Conservation (phyloP, 352 stramenopile genomes). For the Globisporangium paddicum region DNA sequence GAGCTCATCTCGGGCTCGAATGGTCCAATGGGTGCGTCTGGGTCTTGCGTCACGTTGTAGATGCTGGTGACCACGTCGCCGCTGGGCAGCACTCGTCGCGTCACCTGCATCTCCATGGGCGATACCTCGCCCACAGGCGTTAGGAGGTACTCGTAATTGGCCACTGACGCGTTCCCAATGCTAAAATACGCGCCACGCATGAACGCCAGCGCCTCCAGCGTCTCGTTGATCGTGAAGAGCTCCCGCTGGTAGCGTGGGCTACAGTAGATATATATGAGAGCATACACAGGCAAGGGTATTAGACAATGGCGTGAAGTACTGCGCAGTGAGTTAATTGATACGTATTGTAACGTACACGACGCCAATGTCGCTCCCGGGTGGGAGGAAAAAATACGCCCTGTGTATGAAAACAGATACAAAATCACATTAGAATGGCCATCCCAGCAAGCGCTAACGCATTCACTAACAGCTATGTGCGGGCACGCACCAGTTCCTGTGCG, state of each 20-base stretch:
- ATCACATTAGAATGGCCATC: background rate
- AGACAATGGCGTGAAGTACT: background rate
- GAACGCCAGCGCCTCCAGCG: slow-evolving; percentile 51
- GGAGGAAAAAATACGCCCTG: slow-evolving; percentile 84
- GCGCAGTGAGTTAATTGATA: background rate
- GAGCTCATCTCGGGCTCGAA: slow-evolving; percentile 38
- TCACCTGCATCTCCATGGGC: slow-evolving; percentile 36
- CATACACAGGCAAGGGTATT: background rate
- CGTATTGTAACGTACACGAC: slow-evolving; percentile 27
- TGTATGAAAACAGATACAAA: background rate
- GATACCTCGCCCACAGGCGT: slow-evolving; percentile 22
- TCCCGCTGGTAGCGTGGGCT: slow-evolving; percentile 60
- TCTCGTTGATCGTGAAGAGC: slow-evolving; percentile 75
- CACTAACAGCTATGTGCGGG: too few species aligned
- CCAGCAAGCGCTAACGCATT: too few species aligned
- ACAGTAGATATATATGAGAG: background rate
- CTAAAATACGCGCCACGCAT: slow-evolving; percentile 76
- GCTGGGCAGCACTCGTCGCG: slow-evolving; percentile 21
- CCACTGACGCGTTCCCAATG: slow-evolving; percentile 58
- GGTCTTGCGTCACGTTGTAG: slow-evolving; percentile 41
- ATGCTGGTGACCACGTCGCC: slow-evolving; percentile 23
- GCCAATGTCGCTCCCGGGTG: slow-evolving; percentile 43
- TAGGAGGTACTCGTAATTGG: slow-evolving; percentile 75
- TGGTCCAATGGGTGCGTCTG: slow-evolving; percentile 37
- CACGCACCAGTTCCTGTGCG: slow-evolving; percentile 75